Evolutionary conservation across 495 filamentous ascomycete species (phyloP).

Genomic region (Aspergillus mulundensis): DNA sequence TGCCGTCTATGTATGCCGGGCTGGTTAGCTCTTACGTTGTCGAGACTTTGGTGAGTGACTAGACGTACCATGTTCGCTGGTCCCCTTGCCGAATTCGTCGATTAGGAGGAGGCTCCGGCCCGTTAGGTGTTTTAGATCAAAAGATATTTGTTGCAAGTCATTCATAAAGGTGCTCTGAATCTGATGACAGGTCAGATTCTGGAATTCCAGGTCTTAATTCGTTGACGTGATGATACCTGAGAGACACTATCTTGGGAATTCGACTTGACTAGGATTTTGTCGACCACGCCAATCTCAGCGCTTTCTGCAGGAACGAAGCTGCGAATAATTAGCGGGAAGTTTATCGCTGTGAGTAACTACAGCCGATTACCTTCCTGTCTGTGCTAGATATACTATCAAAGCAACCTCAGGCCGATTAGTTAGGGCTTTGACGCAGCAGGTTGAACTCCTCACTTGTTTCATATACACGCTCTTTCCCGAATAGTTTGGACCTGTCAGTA

Average conservation of each 20-base stretch:
- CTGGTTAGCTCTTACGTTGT: too few species aligned
- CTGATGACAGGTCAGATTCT: constrained; percentile 23
- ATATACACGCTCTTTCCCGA: constrained; percentile 96
- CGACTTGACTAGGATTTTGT: constrained; percentile 88
- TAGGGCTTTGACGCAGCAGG: not conserved
- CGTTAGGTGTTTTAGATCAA: constrained; percentile 74
- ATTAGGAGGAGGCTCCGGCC: constrained; percentile 74
- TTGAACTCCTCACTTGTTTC: constrained; percentile 58
- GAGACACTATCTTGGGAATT: constrained; percentile 85
- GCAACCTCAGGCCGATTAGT: constrained; percentile 48
- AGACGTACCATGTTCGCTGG: constrained; percentile 57
- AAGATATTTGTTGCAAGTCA: constrained; percentile 83
- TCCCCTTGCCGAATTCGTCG: constrained; percentile 97
- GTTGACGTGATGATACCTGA: constrained; percentile 33
- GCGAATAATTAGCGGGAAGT: not conserved
- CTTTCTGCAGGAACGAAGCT: constrained; percentile 79
- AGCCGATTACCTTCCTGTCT: constrained; percentile 84
- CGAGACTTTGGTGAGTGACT: not conserved
- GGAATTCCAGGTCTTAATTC: not conserved
- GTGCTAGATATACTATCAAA: constrained; percentile 89
- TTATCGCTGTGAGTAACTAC: too few species aligned
- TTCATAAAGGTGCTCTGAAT: constrained; percentile 91
- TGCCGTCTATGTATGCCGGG: constrained; percentile 55
- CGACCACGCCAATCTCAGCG: constrained; percentile 81
- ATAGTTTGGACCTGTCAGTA: constrained; percentile 92